A percentile compares a stretch with the other conserved stretches of the same genome.
phyloP scores from a whole-genome alignment of 2,329 filamentous ascomycete species.

The Penicillium digitatum region DNA sequence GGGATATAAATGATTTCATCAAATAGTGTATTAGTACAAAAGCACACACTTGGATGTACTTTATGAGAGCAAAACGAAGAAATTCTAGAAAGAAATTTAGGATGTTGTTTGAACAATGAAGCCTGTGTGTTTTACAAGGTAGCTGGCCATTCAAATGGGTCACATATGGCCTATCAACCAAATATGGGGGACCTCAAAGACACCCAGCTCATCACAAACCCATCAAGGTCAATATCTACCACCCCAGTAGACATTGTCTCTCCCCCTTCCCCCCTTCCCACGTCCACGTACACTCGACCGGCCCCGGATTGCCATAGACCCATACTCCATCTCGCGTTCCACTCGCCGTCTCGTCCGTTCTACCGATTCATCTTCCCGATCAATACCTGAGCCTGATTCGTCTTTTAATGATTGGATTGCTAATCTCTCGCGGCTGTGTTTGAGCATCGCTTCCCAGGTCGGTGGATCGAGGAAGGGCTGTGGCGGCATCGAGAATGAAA shows the following conservation, averaged over 20 bases:
- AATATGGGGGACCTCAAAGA: background rate
- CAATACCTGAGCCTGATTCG: background rate
- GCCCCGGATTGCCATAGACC: constrained; percentile 33
- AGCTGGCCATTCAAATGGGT: background rate
- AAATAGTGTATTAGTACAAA: background rate
- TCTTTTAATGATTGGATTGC: constrained; percentile 3
- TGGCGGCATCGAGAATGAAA: constrained; percentile 32
- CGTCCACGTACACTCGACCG: constrained; percentile 22
- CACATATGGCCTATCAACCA: background rate
- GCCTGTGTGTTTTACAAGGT: background rate
- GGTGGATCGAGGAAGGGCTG: constrained; percentile 42
- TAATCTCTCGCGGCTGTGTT: constrained; percentile 11
- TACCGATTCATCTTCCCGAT: constrained; percentile 7
- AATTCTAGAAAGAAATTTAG: background rate
- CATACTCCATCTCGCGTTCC: constrained; percentile 30
- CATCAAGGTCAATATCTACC: constrained; percentile 1
- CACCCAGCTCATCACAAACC: background rate
- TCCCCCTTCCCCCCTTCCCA: constrained; percentile 16
- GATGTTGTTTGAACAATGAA: background rate
- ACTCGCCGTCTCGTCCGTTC: constrained; percentile 19
- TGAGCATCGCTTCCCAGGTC: constrained; percentile 31
- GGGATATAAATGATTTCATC: background rate
- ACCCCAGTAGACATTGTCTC: constrained; percentile 13
- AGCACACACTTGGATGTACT: background rate
- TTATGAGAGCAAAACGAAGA: background rate